Conservation (phyloP, 768 basidiomycete genomes). For the Lenzites betulinus region DNA sequence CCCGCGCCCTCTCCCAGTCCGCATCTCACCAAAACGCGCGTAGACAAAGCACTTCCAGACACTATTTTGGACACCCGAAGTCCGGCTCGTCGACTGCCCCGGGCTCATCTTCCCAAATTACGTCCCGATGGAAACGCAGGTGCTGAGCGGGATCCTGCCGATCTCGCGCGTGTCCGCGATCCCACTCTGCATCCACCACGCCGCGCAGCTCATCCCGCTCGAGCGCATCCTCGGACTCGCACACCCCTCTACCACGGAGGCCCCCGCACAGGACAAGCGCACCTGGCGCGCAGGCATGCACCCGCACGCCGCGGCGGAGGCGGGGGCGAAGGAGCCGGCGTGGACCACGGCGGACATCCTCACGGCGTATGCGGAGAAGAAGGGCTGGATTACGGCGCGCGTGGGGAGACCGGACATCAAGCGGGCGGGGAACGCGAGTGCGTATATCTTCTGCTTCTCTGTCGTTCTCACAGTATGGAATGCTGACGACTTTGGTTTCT, state of each 20-base stretch:
- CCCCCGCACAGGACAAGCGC: constrained; percentile 60
- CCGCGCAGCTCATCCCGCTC: constrained; percentile 69
- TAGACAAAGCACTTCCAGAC: constrained; percentile 97
- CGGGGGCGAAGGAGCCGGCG: constrained; percentile 16
- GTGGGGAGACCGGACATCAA: constrained; percentile 87
- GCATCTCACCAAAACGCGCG: neutral
- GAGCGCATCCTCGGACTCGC: constrained; percentile 66
- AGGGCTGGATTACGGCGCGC: constrained; percentile 89
- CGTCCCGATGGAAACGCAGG: constrained; percentile 79
- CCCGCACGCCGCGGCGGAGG: constrained; percentile 29
- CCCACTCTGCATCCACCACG: constrained; percentile 77
- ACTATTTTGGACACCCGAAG: constrained; percentile 81
- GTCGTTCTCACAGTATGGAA: neutral
- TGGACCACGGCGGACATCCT: constrained; percentile 93
- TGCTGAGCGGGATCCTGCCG: constrained; percentile 69
- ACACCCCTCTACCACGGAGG: constrained; percentile 44
- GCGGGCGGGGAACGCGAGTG: constrained; percentile 87
- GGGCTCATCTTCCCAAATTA: constrained; percentile 90
- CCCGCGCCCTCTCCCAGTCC: neutral
- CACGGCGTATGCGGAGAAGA: constrained; percentile 70
- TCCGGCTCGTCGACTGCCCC: constrained; percentile 94
- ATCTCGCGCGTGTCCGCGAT: constrained; percentile 85
- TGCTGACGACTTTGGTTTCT: neutral
- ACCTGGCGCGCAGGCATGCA: constrained; percentile 63
- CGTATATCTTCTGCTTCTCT: constrained; percentile 36